phyloP scores from a whole-genome alignment of 2,329 filamentous ascomycete genomes.

The Neonectria hederae region DNA sequence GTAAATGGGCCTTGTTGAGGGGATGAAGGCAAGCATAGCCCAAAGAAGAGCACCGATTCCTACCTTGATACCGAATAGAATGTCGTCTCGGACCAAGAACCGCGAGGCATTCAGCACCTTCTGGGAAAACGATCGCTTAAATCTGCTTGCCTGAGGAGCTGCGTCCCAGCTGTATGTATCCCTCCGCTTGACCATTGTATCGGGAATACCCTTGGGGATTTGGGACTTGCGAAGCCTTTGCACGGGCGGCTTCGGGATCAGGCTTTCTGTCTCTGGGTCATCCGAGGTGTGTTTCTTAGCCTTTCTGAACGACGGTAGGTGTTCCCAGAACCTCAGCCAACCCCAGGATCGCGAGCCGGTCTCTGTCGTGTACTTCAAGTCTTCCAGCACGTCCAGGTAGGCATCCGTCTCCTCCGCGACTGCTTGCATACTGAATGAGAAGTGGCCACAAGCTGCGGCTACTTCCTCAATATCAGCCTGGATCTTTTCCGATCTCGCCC shows the following conservation, averaged over 20 bases:
- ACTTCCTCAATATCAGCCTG: conserved; percentile 97
- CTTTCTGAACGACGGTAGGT: conserved; percentile 19
- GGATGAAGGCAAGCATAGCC: conserved; percentile 87
- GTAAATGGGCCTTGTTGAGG: conserved; percentile 80
- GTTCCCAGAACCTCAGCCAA: conserved; percentile 85
- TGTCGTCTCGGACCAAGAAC: conserved; percentile 63
- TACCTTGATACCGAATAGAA: conserved; percentile 89
- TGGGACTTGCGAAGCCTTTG: conserved; percentile 63
- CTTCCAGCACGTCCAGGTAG: conserved; percentile 85
- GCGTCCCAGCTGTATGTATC: conserved; percentile 67
- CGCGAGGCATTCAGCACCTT: conserved; percentile 56
- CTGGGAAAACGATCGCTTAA: conserved; percentile 58
- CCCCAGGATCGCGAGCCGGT: conserved; percentile 74
- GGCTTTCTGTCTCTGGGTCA: conserved; percentile 55
- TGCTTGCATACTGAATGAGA: conserved; percentile 89
- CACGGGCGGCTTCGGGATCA: conserved; percentile 52
- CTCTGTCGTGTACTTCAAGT: conserved; percentile 78
- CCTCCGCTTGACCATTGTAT: conserved; percentile 60
- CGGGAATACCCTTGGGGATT: conserved; percentile 65
- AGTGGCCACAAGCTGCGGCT: conserved; percentile 96
- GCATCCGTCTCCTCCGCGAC: conserved; percentile 89
- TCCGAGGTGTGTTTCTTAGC: conserved; percentile 35
- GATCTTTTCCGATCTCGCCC: conserved; percentile 74
- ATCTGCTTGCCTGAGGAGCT: conserved; percentile 56
- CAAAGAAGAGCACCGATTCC: conserved; percentile 89